Evolutionary conservation across 352 stramenopile genomes (phyloP), one percentile per base, ranked within the genome.

Genomic region (Peronospora farinosa): DNA sequence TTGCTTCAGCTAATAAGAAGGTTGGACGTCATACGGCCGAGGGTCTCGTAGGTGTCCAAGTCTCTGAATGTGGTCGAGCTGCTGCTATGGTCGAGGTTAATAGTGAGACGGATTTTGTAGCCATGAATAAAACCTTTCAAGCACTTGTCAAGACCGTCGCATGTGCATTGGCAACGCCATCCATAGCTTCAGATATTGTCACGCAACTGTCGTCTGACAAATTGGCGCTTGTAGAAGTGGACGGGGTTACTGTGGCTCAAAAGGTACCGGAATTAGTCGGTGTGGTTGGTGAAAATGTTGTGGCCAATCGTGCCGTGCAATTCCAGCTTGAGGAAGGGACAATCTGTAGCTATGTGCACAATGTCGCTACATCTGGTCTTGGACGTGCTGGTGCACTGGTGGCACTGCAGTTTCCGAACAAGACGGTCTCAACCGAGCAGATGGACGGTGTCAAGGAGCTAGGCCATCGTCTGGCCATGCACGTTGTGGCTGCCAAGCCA

Each of bases 71-170:
- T 33, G 57, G 53, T 13, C 54, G 57, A 28, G 13, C 7, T 21
- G 63, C 53, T 7, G 86, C 86, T 35, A 90, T 97, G 68, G 85
- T 97, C 21, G 87, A 97, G 68, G 75, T 96, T 54, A 97, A 97
- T 73, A 96, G 82, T 40, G 87, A 97, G 70, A 97, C 89, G 21
- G 89, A 97, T 67, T 97, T 97, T 62, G 90, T 97, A 47, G 88
- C 86, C 17, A 90, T 88, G 72, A 95, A 97, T 72, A 84, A 87
- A 33, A 92, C 82, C 39, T 97, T 97, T 71, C 74, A 93, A 57
- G 71, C 72, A 40, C 75, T 91, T 7, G 77, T 87, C 7, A 56
- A 57, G 28, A 62, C 73, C 50, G 64, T 88, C 54, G 69, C 79
- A 36, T 52, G 28, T 23, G 68, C 75, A 16, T 47, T 87, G 25